A percentile compares a stretch with the other conserved stretches of the same genome.
phyloP scores from a whole-genome alignment of 768 basidiomycete genomes.

The Phylloporus sp. region DNA sequence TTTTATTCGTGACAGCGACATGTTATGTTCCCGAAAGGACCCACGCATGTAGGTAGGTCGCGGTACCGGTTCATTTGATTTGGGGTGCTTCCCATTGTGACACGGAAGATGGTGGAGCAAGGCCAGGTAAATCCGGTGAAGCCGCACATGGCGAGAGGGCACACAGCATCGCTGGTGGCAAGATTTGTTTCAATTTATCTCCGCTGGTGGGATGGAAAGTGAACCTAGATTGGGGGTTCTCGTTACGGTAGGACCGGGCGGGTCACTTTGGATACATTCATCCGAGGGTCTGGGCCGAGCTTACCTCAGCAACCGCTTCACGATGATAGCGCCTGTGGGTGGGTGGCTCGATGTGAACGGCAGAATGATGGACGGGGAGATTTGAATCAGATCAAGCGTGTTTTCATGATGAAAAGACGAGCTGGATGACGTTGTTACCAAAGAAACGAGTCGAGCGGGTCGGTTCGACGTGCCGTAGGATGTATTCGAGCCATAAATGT shows the following conservation, averaged over 20 bases:
- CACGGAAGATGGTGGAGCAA: background rate
- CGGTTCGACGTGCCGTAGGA: too few species aligned
- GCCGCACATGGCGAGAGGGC: conserved; percentile 4
- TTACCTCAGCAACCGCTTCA: background rate
- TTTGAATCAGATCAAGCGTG: conserved; percentile 9
- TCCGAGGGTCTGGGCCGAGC: background rate
- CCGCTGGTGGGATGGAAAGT: conserved; percentile 13
- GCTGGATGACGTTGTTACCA: conserved; percentile 21
- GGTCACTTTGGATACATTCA: background rate
- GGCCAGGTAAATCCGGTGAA: conserved; percentile 8
- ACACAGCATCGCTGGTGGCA: conserved; percentile 5
- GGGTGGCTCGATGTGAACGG: background rate
- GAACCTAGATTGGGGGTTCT: conserved; percentile 9
- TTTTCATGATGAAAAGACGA: conserved; percentile 9
- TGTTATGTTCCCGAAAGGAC: background rate
- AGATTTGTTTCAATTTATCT: conserved; percentile 21
- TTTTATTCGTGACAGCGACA: conserved; percentile 2
- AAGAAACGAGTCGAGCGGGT: conserved; percentile 18
- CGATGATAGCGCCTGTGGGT: background rate
- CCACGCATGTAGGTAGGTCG: background rate
- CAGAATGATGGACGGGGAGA: background rate
- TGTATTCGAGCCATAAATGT: background rate
- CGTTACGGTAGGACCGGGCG: conserved; percentile 13
- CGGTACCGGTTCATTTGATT: conserved; percentile 12
- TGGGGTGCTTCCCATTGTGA: background rate